These are phyloP conservation scores for Lobosporangium transversale DNA, from an alignment of 192 early-diverging fungal species.

Conservation along the genomic window DNA sequence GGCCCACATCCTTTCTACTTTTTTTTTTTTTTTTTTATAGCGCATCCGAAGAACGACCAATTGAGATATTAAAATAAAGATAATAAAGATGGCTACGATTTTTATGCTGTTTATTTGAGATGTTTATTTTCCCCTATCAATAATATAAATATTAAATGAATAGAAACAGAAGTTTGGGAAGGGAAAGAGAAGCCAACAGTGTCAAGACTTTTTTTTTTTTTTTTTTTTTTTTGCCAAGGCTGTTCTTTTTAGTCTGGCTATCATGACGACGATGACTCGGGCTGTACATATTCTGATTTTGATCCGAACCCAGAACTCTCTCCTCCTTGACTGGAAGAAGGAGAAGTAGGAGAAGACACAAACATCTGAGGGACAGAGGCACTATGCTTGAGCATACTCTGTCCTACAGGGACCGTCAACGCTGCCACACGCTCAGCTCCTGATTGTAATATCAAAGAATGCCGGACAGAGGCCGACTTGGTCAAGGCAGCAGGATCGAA, in stretches of 20 bases:
- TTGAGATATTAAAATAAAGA: neutral
- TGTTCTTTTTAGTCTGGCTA: too few relatives aligned
- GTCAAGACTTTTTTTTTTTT: too few relatives aligned
- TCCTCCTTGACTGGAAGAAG: too few relatives aligned
- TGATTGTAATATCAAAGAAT: slow-evolving; percentile 10
- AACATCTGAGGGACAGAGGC: slow-evolving; percentile 27
- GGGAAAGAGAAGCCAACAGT: too few relatives aligned
- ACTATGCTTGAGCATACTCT: slow-evolving; percentile 29
- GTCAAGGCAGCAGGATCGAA: neutral
- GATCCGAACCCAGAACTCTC: too few relatives aligned
- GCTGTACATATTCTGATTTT: too few relatives aligned
- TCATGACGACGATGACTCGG: too few relatives aligned
- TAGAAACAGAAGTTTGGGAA: neutral
- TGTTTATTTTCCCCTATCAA: neutral
- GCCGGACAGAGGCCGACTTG: neutral
- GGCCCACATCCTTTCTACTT: too few relatives aligned
- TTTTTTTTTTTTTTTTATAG: too few relatives aligned
- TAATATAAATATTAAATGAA: neutral
- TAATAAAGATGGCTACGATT: neutral
- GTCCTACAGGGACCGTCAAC: slow-evolving; percentile 12
- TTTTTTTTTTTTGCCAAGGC: too few relatives aligned
- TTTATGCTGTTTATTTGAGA: neutral
- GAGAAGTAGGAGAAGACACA: too few relatives aligned
- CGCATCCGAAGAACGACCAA: neutral
- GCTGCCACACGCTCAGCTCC: slow-evolving; percentile 16